Conservation (phyloP, 1,284 basidiomycete species). For the Ganoderma resinaceum region DNA sequence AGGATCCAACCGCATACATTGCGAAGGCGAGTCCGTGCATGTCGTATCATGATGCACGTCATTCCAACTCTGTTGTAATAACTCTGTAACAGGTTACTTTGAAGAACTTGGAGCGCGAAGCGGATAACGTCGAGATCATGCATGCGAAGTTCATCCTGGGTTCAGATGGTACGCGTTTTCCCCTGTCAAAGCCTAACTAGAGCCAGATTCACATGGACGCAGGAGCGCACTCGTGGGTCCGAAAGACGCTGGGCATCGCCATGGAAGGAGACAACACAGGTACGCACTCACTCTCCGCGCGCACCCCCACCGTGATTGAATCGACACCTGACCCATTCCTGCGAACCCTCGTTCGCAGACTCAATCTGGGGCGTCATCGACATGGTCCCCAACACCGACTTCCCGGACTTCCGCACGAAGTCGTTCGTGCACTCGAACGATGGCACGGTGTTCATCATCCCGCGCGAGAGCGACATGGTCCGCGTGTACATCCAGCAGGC, state of each 20-base stretch:
- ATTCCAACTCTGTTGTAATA: not conserved
- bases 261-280: conserved; percentile 84
- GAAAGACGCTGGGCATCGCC: conserved; percentile 68
- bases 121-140: conserved; percentile 50
- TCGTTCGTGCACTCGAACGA: conserved; percentile 65
- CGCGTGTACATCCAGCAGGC: conserved; percentile 84
- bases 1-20: conserved; percentile 56
- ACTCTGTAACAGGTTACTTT: conserved; percentile 42
- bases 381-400: conserved; percentile 72
- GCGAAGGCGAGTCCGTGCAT: conserved; percentile 55
- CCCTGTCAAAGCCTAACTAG: not conserved
- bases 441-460: conserved; percentile 74
- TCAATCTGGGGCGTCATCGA: conserved; percentile 85
- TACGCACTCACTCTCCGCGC: conserved; percentile 22
- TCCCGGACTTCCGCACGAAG: conserved; percentile 82
- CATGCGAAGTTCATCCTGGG: conserved; percentile 63
- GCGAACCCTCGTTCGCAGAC: conserved; percentile 44
- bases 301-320: too few species aligned
- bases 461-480: conserved; percentile 75
- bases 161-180: conserved; percentile 50
- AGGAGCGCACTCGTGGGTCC: conserved; percentile 87
- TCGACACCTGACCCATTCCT: not conserved
- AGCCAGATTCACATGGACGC: not conserved
- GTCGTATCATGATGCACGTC: not conserved
- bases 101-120: conserved; percentile 37